Evolutionary conservation across 768 basidiomycete genomes (phyloP).

Genomic region (Pleurotus djamor): DNA sequence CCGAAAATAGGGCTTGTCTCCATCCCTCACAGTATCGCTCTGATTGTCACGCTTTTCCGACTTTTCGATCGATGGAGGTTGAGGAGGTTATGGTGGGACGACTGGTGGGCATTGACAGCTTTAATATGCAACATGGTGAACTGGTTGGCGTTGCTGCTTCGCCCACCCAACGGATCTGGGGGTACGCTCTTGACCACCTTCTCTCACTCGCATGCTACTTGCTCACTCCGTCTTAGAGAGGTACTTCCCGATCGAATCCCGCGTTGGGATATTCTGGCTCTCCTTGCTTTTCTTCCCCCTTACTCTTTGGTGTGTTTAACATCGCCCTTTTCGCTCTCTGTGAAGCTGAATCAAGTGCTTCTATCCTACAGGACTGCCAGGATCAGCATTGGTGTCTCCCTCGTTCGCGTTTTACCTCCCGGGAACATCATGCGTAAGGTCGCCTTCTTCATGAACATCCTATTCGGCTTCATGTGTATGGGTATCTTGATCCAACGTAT

Average conservation of each 20-base stretch:
- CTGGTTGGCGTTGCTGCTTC: slow-evolving; percentile 1
- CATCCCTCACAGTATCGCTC: background rate
- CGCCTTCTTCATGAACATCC: background rate
- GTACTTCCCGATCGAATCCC: background rate
- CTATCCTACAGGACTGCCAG: slow-evolving; percentile 10
- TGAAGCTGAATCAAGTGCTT: background rate
- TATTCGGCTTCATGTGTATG: background rate
- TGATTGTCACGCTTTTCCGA: slow-evolving; percentile 18
- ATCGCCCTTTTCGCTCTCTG: background rate
- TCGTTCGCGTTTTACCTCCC: slow-evolving; percentile 9
- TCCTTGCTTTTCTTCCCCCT: background rate
- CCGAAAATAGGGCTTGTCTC: background rate
- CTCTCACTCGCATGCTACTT: background rate
- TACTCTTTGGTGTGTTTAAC: background rate
- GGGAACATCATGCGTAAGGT: background rate
- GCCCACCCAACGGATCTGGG: background rate
- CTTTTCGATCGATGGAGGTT: slow-evolving; percentile 17
- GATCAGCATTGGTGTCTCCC: slow-evolving; percentile 14
- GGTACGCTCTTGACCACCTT: background rate
- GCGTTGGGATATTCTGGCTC: background rate
- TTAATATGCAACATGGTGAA: slow-evolving; percentile 12
- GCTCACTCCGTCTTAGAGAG: background rate
- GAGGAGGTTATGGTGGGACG: slow-evolving; percentile 25
- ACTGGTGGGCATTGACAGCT: slow-evolving; percentile 21
- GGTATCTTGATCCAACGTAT: background rate